Percentiles rank a stretch among this genome's conserved stretches.
Conservation (phyloP, 176 grass and related monocot species). For the Alloteropsis semialata region DNA sequence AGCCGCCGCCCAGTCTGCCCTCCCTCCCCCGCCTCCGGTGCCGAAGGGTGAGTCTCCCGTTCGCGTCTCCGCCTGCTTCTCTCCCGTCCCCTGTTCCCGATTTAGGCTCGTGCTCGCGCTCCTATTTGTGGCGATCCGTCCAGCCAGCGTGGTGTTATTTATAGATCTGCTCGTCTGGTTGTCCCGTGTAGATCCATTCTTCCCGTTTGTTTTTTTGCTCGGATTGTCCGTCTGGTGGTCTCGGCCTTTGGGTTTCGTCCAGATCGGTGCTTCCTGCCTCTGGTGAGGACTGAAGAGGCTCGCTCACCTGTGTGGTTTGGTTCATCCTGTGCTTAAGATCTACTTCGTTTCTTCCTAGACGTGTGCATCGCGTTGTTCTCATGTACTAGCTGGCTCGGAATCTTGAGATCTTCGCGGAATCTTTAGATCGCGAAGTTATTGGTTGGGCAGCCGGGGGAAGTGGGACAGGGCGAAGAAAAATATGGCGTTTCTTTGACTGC, state of each 20-base stretch:
- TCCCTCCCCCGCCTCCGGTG: slow-evolving; percentile 21
- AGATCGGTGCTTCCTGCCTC: not conserved
- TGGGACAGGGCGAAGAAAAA: not conserved
- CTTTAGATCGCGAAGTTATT: slow-evolving; percentile 18
- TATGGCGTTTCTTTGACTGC: not conserved
- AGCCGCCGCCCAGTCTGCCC: slow-evolving; percentile 34
- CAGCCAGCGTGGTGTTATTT: not conserved
- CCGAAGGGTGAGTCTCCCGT: slow-evolving; percentile 38
- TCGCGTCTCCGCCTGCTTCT: not conserved
- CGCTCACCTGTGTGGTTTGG: not conserved
- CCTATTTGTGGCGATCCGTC: slow-evolving; percentile 22
- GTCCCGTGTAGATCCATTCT: slow-evolving; percentile 14
- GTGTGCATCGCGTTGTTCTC: not conserved
- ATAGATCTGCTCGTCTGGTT: slow-evolving; percentile 23
- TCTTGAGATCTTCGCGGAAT: not conserved
- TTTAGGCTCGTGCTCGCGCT: not conserved
- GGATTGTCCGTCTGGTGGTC: not conserved
- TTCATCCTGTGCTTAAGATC: not conserved
- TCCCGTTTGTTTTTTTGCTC: not conserved
- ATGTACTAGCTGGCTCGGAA: not conserved
- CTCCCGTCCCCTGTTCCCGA: not conserved
- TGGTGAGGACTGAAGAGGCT: not conserved
- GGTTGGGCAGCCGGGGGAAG: not conserved
- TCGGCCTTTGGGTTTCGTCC: not conserved
- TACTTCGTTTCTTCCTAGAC: not conserved